phyloP scores from a whole-genome alignment of 345 rosid species.

The Syzygium oleosum region DNA sequence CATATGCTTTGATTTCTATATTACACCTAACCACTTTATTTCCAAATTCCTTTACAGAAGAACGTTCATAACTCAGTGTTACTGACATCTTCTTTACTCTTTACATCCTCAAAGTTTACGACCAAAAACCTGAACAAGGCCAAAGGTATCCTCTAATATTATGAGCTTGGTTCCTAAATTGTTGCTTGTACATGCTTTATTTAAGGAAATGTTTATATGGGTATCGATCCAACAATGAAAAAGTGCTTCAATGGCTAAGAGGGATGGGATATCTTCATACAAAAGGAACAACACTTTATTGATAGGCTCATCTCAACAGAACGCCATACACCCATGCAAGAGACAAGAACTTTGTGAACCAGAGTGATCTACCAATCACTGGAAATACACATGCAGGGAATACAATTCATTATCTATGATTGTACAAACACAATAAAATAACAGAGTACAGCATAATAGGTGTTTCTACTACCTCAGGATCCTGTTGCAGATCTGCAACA shows the following conservation, averaged over 20 bases:
- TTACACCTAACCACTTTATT: neutral
- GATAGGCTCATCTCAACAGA: neutral
- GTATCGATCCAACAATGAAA: neutral
- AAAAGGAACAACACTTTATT: neutral
- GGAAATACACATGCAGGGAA: neutral
- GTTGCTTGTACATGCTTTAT: neutral
- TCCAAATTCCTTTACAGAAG: neutral
- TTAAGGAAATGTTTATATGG: neutral
- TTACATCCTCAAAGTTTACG: neutral
- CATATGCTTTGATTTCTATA: neutral
- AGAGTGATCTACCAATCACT: neutral
- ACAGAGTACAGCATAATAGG: neutral
- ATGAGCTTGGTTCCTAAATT: neutral
- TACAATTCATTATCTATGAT: neutral
- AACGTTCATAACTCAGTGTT: neutral
- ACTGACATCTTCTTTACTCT: neutral
- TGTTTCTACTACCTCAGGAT: slow-evolving; percentile 58
- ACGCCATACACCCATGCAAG: neutral
- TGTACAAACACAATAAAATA: neutral
- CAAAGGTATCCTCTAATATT: neutral
- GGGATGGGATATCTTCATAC: neutral
- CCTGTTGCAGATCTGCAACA: slow-evolving; percentile 59
- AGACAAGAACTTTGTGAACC: neutral
- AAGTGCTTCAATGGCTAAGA: neutral
- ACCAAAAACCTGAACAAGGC: neutral